Conservation (phyloP, 2,329 filamentous ascomycete species). For the Fusarium sp. region DNA sequence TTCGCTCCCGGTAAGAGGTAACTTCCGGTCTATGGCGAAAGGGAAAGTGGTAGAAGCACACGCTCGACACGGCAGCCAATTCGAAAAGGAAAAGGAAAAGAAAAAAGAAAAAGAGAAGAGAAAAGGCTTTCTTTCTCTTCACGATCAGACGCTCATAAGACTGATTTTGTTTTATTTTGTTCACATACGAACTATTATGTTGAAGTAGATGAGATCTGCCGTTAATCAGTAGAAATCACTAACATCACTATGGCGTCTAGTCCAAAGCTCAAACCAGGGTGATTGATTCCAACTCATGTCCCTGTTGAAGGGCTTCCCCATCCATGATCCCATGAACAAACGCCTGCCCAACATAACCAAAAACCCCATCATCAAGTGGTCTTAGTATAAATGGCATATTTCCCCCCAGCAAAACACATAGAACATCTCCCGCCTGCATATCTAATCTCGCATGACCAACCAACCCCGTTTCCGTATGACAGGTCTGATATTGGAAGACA, state of each 20-base stretch:
- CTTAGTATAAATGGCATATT: neutral
- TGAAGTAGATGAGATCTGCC: neutral
- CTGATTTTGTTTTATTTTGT: too few relatives aligned
- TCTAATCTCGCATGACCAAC: neutral
- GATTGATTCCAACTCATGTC: neutral
- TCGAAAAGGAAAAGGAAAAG: too few relatives aligned
- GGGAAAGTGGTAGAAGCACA: neutral
- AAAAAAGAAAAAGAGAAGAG: too few relatives aligned
- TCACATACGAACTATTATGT: too few relatives aligned
- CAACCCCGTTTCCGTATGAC: neutral
- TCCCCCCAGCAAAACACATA: neutral
- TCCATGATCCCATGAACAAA: neutral
- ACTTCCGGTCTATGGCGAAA: rapidly evolving
- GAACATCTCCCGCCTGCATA: neutral
- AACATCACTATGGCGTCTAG: neutral
- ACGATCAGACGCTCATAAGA: neutral
- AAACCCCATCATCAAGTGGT: too few relatives aligned
- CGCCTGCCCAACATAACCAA: neutral
- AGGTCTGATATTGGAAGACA: neutral
- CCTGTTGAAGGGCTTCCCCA: neutral
- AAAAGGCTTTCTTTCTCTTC: too few relatives aligned
- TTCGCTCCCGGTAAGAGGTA: neutral
- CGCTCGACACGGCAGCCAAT: too few relatives aligned
- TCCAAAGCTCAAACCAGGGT: conserved; percentile 35
- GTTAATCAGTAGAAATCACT: rapidly evolving